These are phyloP conservation scores for Mentha longifolia DNA, from an alignment of 257 asterid genomes.

Conservation along the genomic window DNA sequence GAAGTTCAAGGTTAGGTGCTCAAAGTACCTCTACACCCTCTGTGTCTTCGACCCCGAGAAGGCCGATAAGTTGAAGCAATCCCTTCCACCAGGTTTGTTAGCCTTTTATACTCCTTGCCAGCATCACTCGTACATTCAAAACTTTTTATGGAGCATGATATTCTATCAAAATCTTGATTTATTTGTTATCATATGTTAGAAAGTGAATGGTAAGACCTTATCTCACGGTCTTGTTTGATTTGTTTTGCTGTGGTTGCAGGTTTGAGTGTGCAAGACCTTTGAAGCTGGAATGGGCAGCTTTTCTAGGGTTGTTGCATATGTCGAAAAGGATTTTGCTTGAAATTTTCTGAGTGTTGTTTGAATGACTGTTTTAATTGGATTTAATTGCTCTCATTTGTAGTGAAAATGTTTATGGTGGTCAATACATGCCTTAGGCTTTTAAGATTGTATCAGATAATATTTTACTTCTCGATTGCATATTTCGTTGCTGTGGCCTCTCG, in stretches of 20 bases:
- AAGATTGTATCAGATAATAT: neutral
- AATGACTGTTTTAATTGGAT: slow-evolving; percentile 4
- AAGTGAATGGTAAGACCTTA: neutral
- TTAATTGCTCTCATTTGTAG: slow-evolving; percentile 10
- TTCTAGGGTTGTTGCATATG: neutral
- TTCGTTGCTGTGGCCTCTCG: neutral
- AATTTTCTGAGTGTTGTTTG: slow-evolving; percentile 10
- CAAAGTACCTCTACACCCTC: slow-evolving; percentile 51
- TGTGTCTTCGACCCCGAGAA: slow-evolving; percentile 53
- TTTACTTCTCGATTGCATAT: neutral
- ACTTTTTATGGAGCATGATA: neutral
- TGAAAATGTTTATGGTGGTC: slow-evolving; percentile 22
- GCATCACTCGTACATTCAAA: neutral
- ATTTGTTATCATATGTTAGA: neutral
- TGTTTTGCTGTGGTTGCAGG: slow-evolving; percentile 32
- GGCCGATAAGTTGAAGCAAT: slow-evolving; percentile 56
- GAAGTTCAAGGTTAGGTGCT: slow-evolving; percentile 54
- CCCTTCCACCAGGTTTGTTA: slow-evolving; percentile 50
- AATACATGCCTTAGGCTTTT: slow-evolving; percentile 13
- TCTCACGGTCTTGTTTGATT: neutral
- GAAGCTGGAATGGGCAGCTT: slow-evolving; percentile 17
- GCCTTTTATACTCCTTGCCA: neutral
- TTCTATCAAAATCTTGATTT: neutral
- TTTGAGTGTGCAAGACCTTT: slow-evolving; percentile 48
- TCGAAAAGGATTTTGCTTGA: slow-evolving; percentile 16